Evolutionary conservation across 2,329 filamentous ascomycete species (phyloP), one percentile per base, ranked within the genome.

Genomic region (Polytolypa hystricis): DNA sequence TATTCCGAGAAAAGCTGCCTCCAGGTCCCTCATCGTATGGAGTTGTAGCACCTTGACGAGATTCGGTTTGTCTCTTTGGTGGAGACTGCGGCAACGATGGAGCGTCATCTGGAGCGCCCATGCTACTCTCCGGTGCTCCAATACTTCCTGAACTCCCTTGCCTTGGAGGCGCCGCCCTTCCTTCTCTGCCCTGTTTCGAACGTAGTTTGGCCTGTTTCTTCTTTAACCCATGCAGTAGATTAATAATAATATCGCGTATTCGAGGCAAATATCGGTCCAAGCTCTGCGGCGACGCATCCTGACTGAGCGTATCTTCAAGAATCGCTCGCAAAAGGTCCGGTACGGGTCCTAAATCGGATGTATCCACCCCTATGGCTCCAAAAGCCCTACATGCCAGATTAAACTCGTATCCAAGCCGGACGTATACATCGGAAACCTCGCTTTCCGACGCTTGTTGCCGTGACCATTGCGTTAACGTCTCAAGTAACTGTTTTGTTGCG

Each of bases 191-290:
- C 40, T 67, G 67, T 41, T 71, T 69, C 43, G 74, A 73, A 30
- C 76, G 67, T 51, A 98, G 63, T 51, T 86, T 84, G 54, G 93
- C 87, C 56, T 98, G 91, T 60, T 98, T 98, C 60, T 89, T 81
- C 67, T 98, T 98, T 45, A 98, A 65, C 2, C 91, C 91, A 57
- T 98, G 91, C 6, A 98, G 73, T 19, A 98, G 70, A 56, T 93
- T 95, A 60, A 98, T 96, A 55, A 98, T 98, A 52, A 98, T 98
- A 59, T 98, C 91, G 50, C 91, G 79, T 58, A 98, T 98, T 41
- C 83, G 77, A 1, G 91, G 91, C 20, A 98, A 68, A 58, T 93
- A 98, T 56, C 82, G 83, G 58, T 98, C 91, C 42, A 98, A 70
- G 58, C 87, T 95, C 55, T 93, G 81, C 33, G 87, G 79, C 49